Conservation (phyloP, 108 stramenopile genomes). For the Fragilariopsis cylindrus region DNA sequence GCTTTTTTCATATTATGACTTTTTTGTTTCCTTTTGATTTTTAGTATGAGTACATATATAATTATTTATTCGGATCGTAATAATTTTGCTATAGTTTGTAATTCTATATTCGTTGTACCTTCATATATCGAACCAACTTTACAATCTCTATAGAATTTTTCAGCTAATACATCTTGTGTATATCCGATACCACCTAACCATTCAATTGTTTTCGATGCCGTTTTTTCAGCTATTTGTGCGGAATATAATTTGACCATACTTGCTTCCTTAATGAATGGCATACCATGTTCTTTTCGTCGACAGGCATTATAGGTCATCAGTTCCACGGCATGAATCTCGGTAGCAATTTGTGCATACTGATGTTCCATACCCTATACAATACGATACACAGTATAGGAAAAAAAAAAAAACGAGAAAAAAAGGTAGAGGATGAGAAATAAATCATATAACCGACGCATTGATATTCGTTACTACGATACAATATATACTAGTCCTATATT, state of each 20-base stretch:
- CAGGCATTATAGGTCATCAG: slow-evolving; percentile 92
- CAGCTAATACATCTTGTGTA: slow-evolving; percentile 84
- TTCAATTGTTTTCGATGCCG: slow-evolving; percentile 85
- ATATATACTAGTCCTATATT: neutral
- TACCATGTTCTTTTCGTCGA: slow-evolving; percentile 86
- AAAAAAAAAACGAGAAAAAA: neutral
- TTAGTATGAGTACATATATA: too few relatives aligned
- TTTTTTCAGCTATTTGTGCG: slow-evolving; percentile 88
- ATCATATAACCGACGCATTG: neutral
- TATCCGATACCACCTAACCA: slow-evolving; percentile 95
- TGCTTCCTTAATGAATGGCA: slow-evolving; percentile 92
- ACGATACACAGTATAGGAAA: slow-evolving; percentile 14
- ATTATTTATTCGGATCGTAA: slow-evolving; percentile 18
- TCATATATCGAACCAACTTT: slow-evolving; percentile 98
- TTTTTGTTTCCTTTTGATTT: too few relatives aligned
- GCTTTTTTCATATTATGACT: too few relatives aligned
- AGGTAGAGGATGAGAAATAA: neutral
- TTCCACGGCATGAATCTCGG: slow-evolving; percentile 93
- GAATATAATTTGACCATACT: slow-evolving; percentile 93
- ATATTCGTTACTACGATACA: neutral
- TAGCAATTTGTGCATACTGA: slow-evolving; percentile 92
- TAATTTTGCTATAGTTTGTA: slow-evolving; percentile 64
- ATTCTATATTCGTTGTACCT: slow-evolving; percentile 71
- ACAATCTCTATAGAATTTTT: slow-evolving; percentile 96
- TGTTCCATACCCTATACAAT: slow-evolving; percentile 87